Percentiles rank a stretch among this genome's conserved stretches.
Conservation (phyloP, 192 early-diverging fungal species). For the Backusella morwellensis region DNA sequence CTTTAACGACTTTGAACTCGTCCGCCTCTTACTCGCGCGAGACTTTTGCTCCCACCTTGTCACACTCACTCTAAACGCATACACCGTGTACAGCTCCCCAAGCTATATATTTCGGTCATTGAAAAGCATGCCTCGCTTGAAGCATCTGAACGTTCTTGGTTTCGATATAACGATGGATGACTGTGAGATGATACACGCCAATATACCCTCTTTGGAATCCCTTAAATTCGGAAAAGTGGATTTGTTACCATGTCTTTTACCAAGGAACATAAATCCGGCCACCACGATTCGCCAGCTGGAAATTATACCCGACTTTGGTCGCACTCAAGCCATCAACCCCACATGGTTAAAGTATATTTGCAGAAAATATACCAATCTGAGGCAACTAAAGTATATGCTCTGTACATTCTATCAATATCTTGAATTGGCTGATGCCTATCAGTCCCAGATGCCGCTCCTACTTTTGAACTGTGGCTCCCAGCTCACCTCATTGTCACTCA, state of each 20-base stretch:
- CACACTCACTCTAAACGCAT: background rate
- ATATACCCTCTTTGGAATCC: background rate
- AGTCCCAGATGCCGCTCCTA: background rate
- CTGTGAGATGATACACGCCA: background rate
- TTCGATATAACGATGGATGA: background rate
- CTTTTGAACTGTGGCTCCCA: background rate
- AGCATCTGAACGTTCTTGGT: background rate
- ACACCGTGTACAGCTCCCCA: background rate
- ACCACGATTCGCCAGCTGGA: background rate
- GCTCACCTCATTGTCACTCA: background rate
- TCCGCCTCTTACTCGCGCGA: background rate
- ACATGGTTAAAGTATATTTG: background rate
- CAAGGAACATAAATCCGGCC: background rate
- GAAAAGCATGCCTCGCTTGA: background rate
- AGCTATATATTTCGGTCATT: background rate
- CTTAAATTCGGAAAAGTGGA: background rate
- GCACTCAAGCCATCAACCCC: background rate
- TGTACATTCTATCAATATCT: background rate
- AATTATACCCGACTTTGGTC: background rate
- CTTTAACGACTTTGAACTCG: background rate
- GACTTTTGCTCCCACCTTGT: background rate
- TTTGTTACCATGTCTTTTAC: background rate
- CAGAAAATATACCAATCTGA: background rate
- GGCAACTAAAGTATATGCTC: background rate
- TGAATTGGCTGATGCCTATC: background rate